These are phyloP conservation scores for Penicillium longicatenatum DNA, from an alignment of 495 filamentous ascomycete genomes.

Conservation along the genomic window DNA sequence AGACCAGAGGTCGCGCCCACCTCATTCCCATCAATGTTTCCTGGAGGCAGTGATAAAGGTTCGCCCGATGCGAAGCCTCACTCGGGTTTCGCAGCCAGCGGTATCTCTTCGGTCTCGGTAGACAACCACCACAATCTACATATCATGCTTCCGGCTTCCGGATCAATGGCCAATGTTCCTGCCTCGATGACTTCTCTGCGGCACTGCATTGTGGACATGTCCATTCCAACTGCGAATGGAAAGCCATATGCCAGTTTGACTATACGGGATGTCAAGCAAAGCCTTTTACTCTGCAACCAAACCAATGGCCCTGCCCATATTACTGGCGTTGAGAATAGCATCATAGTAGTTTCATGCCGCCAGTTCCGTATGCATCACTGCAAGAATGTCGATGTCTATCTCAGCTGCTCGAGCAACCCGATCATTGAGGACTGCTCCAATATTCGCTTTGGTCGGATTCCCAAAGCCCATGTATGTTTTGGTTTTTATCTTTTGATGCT, in stretches of 20 bases:
- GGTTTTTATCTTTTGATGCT: not conserved
- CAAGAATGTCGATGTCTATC: slow-evolving; percentile 74
- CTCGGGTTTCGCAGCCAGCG: slow-evolving; percentile 28
- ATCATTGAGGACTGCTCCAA: slow-evolving; percentile 88
- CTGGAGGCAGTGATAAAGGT: slow-evolving; percentile 16
- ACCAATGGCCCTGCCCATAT: slow-evolving; percentile 81
- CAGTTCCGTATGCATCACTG: slow-evolving; percentile 94
- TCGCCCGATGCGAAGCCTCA: slow-evolving; percentile 22
- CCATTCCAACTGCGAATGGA: slow-evolving; percentile 59
- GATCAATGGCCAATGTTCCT: slow-evolving; percentile 65
- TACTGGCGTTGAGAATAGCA: slow-evolving; percentile 70
- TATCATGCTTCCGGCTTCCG: slow-evolving; percentile 67
- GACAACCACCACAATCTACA: slow-evolving; percentile 63
- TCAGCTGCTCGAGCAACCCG: slow-evolving; percentile 78
- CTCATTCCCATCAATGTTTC: slow-evolving; percentile 30
- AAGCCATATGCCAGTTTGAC: slow-evolving; percentile 73
- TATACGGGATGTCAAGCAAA: slow-evolving; percentile 66
- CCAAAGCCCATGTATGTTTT: slow-evolving; percentile 63
- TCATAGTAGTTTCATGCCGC: slow-evolving; percentile 72
- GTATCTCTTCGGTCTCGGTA: slow-evolving; percentile 61
- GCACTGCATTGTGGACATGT: slow-evolving; percentile 79
- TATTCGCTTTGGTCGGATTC: slow-evolving; percentile 78
- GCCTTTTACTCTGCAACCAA: slow-evolving; percentile 73
- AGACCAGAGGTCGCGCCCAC: slow-evolving; percentile 42
- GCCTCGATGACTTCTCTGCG: slow-evolving; percentile 72